Base-by-base conservation (phyloP, 768 basidiomycete species). In the Tulasnella sp. region DNA sequence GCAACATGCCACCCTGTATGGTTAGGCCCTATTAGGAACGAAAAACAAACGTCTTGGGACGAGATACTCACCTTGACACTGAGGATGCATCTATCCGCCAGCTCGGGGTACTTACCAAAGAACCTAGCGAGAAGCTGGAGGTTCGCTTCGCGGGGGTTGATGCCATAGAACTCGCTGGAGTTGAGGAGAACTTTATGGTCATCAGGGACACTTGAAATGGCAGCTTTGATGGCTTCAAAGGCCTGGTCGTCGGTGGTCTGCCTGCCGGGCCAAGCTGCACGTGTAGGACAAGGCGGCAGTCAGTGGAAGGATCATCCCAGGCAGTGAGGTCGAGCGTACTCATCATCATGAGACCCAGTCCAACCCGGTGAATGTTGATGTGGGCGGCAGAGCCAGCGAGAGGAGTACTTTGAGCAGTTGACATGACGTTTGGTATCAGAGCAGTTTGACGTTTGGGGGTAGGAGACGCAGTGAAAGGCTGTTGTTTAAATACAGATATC, bases 221-320 rank as follows among this genome's bases (percentile, higher is more conserved):
- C 74, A 14, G 73, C 74, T 64, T 77, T 79, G 69, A 84, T 82
- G 1, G 78, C 70, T 17, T 74, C 77, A 59, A 84, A 82, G 11
- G 76, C 76, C 32, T 78, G 72, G 50, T 79, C 79, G 56, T 84
- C 81, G 1, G 77, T 68, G 29, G 74, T 67, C 7, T 72, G 70
- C n/a, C 64, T 67, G 11, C 73, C 69, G 14, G 62, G 73, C 78
- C 73, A 76, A 9, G 27, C 46, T 49, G 46, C n/a, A n/a, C n/a
- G n/a, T n/a, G n/a, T n/a, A n/a, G n/a, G n/a, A n/a, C n/a, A n/a
- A n/a, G n/a, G n/a, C n/a, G n/a, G n/a, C n/a, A n/a, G n/a, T n/a
- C n/a, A n/a, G n/a, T n/a, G n/a, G n/a, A n/a, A n/a, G n/a, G n/a
- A n/a, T n/a, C n/a, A n/a, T n/a, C n/a, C n/a, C n/a, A 39, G 2